These are phyloP conservation scores for Tricladium varicosporioides DNA, from an alignment of 2,329 filamentous ascomycete species.

Conservation along the genomic window DNA sequence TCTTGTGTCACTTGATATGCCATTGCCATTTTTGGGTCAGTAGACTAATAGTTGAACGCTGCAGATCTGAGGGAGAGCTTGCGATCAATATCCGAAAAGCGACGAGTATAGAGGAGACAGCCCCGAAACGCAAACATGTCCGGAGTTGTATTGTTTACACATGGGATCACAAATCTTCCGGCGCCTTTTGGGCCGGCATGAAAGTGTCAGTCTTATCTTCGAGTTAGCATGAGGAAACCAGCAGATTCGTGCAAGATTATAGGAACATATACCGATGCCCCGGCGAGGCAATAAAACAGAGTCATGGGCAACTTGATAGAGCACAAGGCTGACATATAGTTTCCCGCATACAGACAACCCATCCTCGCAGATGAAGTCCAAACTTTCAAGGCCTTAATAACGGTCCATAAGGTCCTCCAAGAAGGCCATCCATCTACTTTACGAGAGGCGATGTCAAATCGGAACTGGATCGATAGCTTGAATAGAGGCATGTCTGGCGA, in stretches of 20 bases:
- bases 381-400: slow-evolving; percentile 98
- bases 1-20: not conserved
- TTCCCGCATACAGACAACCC: slow-evolving; percentile 68
- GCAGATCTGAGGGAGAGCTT: slow-evolving; percentile 66
- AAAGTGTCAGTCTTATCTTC: slow-evolving; percentile 73
- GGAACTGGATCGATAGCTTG: slow-evolving; percentile 89
- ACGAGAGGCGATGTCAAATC: slow-evolving; percentile 84
- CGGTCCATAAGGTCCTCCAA: slow-evolving; percentile 94
- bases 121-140: slow-evolving; percentile 85
- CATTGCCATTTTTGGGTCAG: slow-evolving; percentile 2
- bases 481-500: slow-evolving; percentile 80
- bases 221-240: slow-evolving; percentile 3
- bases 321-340: slow-evolving; percentile 11
- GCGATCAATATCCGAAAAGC: slow-evolving; percentile 70
- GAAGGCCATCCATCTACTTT: slow-evolving; percentile 89
- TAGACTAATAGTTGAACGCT: slow-evolving; percentile 6
- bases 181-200: slow-evolving; percentile 95
- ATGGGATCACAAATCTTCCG: slow-evolving; percentile 96
- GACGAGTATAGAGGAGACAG: slow-evolving; percentile 65
- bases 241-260: not conserved
- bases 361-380: slow-evolving; percentile 97
- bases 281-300: not conserved
- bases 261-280: not conserved
- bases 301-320: not conserved
- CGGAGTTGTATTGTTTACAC: slow-evolving; percentile 97